phyloP scores from a whole-genome alignment of 495 filamentous ascomycete species.

The Tuber borchii region DNA sequence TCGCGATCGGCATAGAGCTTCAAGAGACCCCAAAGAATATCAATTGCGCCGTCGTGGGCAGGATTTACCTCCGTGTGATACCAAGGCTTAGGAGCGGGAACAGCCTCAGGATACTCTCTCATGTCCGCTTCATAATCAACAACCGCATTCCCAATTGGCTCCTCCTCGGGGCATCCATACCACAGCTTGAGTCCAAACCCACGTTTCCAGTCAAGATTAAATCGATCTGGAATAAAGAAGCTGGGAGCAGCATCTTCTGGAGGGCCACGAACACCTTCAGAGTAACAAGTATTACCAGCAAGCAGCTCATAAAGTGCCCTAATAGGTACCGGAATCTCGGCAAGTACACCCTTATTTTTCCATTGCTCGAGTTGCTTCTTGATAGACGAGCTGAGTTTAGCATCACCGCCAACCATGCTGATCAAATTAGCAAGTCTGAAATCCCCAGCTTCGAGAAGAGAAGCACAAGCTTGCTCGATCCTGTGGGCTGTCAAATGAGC shows the following conservation, averaged over 20 bases:
- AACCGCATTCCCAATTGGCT: constrained; percentile 53
- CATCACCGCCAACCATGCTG: constrained; percentile 67
- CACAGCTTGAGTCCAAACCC: constrained; percentile 84
- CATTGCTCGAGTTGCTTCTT: constrained; percentile 72
- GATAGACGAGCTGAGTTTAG: constrained; percentile 60
- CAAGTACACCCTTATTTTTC: constrained; percentile 68
- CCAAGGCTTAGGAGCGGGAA: constrained; percentile 35
- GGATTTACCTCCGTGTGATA: constrained; percentile 17
- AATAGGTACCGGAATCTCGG: constrained; percentile 78
- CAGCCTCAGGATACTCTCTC: constrained; percentile 27
- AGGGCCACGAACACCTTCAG: constrained; percentile 64
- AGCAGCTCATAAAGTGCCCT: constrained; percentile 84
- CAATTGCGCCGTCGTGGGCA: constrained; percentile 39
- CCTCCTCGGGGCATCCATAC: constrained; percentile 64
- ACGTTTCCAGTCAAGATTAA: constrained; percentile 84
- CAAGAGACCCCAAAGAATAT: constrained; percentile 77
- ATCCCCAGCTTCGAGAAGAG: constrained; percentile 63
- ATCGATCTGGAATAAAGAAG: constrained; percentile 72
- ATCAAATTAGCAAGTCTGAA: constrained; percentile 77
- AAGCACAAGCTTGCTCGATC: constrained; percentile 70
- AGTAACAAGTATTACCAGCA: constrained; percentile 73
- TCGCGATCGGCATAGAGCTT: constrained; percentile 61
- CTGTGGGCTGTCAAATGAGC: constrained; percentile 69
- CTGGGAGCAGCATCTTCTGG: constrained; percentile 68
- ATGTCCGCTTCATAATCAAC: constrained; percentile 30